Conservation (phyloP, 177 flowering plant species). For the Vitis hybrid region DNA sequence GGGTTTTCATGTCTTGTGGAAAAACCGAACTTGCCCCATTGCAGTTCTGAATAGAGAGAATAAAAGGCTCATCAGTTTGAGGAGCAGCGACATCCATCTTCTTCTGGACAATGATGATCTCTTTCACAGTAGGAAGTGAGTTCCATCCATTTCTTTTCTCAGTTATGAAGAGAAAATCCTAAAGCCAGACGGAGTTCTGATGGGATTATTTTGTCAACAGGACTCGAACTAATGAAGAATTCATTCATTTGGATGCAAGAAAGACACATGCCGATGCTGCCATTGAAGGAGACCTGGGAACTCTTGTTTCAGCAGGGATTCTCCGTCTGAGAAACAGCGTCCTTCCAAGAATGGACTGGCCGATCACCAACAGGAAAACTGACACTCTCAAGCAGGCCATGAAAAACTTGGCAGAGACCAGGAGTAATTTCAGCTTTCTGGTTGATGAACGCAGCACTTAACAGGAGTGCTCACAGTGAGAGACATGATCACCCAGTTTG, state of each 20-base stretch:
- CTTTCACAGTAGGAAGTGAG: slow-evolving; percentile 27
- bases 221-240: slow-evolving; percentile 24
- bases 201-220: slow-evolving; percentile 16
- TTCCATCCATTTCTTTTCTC: neutral
- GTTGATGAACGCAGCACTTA: slow-evolving; percentile 25
- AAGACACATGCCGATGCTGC: slow-evolving; percentile 7
- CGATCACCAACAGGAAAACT: slow-evolving; percentile 29
- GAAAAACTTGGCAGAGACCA: slow-evolving; percentile 23
- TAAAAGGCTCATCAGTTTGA: slow-evolving; percentile 26
- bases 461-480: slow-evolving; percentile 31
- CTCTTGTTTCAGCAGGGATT: slow-evolving; percentile 24
- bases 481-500: slow-evolving; percentile 40
- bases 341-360: slow-evolving; percentile 35
- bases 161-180: too few relatives aligned
- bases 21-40: slow-evolving; percentile 23
- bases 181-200: too few relatives aligned
- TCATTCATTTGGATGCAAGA: slow-evolving; percentile 25
- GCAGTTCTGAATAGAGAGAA: slow-evolving; percentile 28
- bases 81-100: slow-evolving; percentile 30
- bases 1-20: slow-evolving; percentile 26
- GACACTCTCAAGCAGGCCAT: slow-evolving; percentile 44
- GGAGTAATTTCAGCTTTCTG: slow-evolving; percentile 33
- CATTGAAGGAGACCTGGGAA: slow-evolving; percentile 15
- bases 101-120: slow-evolving; percentile 29
- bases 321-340: slow-evolving; percentile 21